Evolutionary conservation across 768 basidiomycete genomes (phyloP).

Genomic region (Boletus rubroflammeus): DNA sequence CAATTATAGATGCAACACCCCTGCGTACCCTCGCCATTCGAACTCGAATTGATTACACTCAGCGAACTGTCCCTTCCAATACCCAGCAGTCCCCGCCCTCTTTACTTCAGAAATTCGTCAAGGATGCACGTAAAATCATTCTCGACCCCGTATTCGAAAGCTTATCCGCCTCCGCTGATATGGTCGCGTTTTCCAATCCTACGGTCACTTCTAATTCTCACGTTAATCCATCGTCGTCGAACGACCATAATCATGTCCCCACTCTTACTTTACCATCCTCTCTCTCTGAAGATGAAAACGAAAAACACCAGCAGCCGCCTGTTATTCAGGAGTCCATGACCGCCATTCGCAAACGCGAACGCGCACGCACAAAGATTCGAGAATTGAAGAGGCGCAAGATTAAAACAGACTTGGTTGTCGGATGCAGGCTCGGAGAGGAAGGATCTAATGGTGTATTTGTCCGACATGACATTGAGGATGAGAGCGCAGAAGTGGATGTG

Average conservation of each 20-base stretch:
- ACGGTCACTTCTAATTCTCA: slow-evolving; percentile 26
- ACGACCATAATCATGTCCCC: slow-evolving; percentile 18
- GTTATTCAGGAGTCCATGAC: slow-evolving; percentile 17
- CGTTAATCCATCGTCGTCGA: slow-evolving; percentile 21
- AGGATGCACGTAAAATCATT: slow-evolving; percentile 46
- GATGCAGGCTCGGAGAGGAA: slow-evolving; percentile 27
- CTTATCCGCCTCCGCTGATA: slow-evolving; percentile 17
- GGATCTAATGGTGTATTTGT: slow-evolving; percentile 46
- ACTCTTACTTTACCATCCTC: slow-evolving; percentile 21
- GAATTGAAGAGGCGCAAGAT: slow-evolving; percentile 55
- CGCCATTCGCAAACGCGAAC: slow-evolving; percentile 33
- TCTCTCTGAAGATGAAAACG: slow-evolving; percentile 36
- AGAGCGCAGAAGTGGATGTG: slow-evolving; percentile 60
- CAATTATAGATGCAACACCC: slow-evolving; percentile 47
- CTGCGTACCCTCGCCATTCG: slow-evolving; percentile 46
- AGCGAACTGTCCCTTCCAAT: slow-evolving; percentile 37
- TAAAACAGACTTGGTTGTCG: slow-evolving; percentile 31
- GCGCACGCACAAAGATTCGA: slow-evolving; percentile 50
- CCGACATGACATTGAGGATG: slow-evolving; percentile 55
- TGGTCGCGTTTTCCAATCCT: slow-evolving; percentile 23
- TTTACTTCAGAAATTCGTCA: slow-evolving; percentile 56
- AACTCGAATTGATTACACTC: slow-evolving; percentile 35
- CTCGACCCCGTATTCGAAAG: slow-evolving; percentile 42
- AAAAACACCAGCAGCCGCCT: slow-evolving; percentile 7
- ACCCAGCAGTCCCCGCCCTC: slow-evolving; percentile 47